Percentiles rank a stretch among this genome's conserved stretches.
phyloP scores from a whole-genome alignment of 2,329 filamentous ascomycete species.

The Magnaporthales sp. region DNA sequence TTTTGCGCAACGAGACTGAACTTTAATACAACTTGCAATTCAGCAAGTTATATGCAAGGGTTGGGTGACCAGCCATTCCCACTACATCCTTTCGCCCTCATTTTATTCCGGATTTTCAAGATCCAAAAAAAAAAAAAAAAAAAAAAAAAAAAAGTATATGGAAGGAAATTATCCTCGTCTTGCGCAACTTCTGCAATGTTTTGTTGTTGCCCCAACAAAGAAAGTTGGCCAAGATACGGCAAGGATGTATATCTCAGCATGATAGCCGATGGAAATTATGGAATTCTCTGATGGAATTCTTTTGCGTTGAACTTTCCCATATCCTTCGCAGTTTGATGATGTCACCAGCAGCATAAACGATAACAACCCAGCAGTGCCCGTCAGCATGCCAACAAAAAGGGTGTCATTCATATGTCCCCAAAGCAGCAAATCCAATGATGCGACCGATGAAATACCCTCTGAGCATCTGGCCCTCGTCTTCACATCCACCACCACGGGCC shows the following conservation, averaged over 20 bases:
- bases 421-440: background rate
- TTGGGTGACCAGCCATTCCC: too few relatives aligned
- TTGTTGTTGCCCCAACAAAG: background rate
- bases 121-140: too few relatives aligned
- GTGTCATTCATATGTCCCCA: background rate
- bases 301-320: background rate
- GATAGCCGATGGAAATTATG: background rate
- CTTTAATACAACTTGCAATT: too few relatives aligned
- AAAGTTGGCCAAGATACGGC: background rate
- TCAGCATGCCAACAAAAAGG: background rate
- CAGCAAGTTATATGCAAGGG: too few relatives aligned
- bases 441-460: background rate
- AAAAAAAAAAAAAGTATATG: too few relatives aligned
- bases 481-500: background rate
- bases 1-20: too few relatives aligned
- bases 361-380: too few relatives aligned
- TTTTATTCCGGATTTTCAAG: too few relatives aligned
- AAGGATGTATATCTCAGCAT: background rate
- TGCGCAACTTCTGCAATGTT: background rate
- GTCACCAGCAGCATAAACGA: background rate
- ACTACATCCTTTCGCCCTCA: too few relatives aligned
- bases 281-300: too few relatives aligned
- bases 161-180: too few relatives aligned
- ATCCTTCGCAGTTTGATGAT: background rate
- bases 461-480: background rate